Evolutionary conservation across 192 early-diverging fungal genomes (phyloP).

Genomic region (Coemansia sp.): DNA sequence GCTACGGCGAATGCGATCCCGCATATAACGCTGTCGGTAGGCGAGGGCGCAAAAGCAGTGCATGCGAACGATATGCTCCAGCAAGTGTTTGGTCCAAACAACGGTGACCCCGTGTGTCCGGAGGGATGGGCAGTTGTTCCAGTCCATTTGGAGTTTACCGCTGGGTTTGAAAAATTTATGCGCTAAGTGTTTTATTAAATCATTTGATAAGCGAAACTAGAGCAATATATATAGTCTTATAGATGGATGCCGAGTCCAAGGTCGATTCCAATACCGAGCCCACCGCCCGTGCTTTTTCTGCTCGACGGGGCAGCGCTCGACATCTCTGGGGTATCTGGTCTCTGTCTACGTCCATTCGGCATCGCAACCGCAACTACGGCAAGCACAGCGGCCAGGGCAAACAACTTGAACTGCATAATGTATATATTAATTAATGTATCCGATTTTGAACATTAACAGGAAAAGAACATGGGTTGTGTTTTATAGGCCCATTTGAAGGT

Average conservation of each 20-base stretch:
- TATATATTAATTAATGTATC: background rate
- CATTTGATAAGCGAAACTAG: too few species aligned
- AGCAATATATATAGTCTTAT: too few species aligned
- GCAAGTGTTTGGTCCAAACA: slow-evolving; percentile 41
- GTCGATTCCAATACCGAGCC: too few species aligned
- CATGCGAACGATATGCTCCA: slow-evolving; percentile 43
- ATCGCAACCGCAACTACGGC: too few species aligned
- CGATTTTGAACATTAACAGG: too few species aligned
- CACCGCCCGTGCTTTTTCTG: too few species aligned
- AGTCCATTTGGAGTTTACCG: slow-evolving; percentile 32
- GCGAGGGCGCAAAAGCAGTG: slow-evolving; percentile 26
- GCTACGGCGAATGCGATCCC: slow-evolving; percentile 31
- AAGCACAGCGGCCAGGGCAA: slow-evolving; percentile 6
- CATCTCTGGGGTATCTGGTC: too few species aligned
- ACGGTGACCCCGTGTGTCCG: slow-evolving; percentile 28
- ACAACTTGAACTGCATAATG: slow-evolving; percentile 20
- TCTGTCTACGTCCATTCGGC: too few species aligned
- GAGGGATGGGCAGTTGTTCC: slow-evolving; percentile 44
- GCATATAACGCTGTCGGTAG: slow-evolving; percentile 43
- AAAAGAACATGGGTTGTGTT: too few species aligned
- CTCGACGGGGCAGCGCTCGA: too few species aligned
- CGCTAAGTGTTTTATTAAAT: slow-evolving; percentile 5
- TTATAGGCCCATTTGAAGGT: too few species aligned
- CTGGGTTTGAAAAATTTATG: slow-evolving; percentile 31
- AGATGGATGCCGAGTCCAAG: too few species aligned